phyloP scores from a whole-genome alignment of 139 green algal genomes.

The Edaphochlamys debaryana region DNA sequence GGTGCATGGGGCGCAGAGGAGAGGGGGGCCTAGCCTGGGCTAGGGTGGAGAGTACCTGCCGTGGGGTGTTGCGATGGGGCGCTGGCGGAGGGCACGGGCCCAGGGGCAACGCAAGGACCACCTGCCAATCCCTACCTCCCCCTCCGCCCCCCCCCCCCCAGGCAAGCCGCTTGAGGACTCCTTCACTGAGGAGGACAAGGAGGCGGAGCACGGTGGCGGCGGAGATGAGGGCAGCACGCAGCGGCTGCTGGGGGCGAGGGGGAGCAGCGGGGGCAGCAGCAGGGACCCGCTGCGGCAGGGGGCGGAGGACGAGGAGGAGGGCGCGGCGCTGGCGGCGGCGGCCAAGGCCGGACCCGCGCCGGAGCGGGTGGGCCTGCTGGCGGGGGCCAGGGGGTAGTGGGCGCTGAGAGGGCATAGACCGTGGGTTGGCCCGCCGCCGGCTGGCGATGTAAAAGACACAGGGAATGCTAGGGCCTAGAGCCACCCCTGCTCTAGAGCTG shows the following conservation, averaged over 20 bases:
- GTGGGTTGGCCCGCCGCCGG: too few relatives aligned
- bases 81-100: too few relatives aligned
- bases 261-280: neutral
- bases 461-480: too few relatives aligned
- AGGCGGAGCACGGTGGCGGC: neutral
- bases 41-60: neutral
- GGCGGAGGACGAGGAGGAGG: neutral
- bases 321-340: neutral
- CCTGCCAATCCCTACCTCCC: neutral
- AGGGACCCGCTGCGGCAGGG: too few relatives aligned
- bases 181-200: slow-evolving; percentile 32
- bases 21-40: too few relatives aligned
- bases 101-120: neutral
- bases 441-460: too few relatives aligned
- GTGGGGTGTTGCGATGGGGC: neutral
- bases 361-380: slow-evolving; percentile 25
- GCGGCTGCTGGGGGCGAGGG: neutral
- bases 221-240: neutral
- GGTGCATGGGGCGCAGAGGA: too few relatives aligned
- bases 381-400: neutral
- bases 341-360: neutral
- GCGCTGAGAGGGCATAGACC: too few relatives aligned
- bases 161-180: slow-evolving; percentile 36
- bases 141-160: neutral
- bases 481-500: too few relatives aligned